phyloP scores from a whole-genome alignment of 495 filamentous ascomycete genomes.

The Talaromyces ruber region DNA sequence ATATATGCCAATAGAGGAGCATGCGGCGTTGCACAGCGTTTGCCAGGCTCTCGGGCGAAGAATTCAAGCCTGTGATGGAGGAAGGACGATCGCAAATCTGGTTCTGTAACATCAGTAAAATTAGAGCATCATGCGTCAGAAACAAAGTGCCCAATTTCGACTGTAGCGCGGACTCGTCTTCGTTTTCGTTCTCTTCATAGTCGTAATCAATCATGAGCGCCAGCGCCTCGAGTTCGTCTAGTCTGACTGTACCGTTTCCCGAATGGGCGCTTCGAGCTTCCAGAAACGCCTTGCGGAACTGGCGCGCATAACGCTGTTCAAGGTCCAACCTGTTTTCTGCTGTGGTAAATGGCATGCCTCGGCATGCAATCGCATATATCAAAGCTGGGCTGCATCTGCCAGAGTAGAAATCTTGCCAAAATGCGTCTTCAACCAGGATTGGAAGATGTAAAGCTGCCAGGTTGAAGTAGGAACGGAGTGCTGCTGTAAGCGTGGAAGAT shows the following conservation, averaged over 20 bases:
- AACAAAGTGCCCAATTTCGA: conserved; percentile 5
- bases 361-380: conserved; percentile 10
- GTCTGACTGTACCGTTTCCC: conserved; percentile 1
- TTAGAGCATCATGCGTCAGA: conserved; percentile 9
- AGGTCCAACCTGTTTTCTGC: conserved; percentile 4
- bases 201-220: conserved; percentile 12
- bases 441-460: conserved; percentile 8
- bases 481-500: background rate
- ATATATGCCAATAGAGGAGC: conserved; percentile 12
- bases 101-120: conserved; percentile 7
- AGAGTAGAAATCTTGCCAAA: conserved; percentile 9
- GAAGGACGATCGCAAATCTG: background rate
- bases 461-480: conserved; percentile 10
- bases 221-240: conserved; percentile 13
- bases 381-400: conserved; percentile 5
- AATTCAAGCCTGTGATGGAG: background rate
- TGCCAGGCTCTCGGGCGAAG: background rate
- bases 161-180: background rate
- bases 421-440: conserved; percentile 9
- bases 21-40: conserved; percentile 3
- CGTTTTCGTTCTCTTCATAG: conserved; percentile 6
- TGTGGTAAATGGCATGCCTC: conserved; percentile 9
- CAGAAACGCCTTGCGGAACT: conserved; percentile 7
- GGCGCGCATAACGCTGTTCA: conserved; percentile 6
- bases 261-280: background rate